A percentile compares a stretch with the other conserved stretches of the same genome.
These are phyloP conservation scores for Talaromyces adpressus DNA, from an alignment of 495 filamentous ascomycete genomes.

Conservation along the genomic window DNA sequence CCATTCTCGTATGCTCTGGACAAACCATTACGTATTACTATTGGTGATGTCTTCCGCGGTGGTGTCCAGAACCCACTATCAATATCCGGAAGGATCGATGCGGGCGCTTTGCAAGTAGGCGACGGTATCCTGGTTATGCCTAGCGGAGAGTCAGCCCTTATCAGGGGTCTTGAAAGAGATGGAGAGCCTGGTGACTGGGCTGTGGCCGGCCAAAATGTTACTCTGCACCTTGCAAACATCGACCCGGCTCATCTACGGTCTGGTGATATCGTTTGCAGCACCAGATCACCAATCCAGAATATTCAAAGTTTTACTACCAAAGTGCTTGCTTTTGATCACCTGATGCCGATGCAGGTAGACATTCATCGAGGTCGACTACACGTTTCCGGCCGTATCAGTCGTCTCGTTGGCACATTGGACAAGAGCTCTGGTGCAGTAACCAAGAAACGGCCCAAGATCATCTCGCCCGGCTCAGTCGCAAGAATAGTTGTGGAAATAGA, in stretches of 20 bases:
- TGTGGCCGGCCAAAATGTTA: slow-evolving; percentile 87
- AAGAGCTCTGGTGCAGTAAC: slow-evolving; percentile 58
- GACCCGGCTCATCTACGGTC: slow-evolving; percentile 72
- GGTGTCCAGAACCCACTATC: slow-evolving; percentile 66
- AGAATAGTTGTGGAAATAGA: slow-evolving; percentile 67
- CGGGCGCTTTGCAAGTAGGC: slow-evolving; percentile 75
- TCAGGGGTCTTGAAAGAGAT: slow-evolving; percentile 74
- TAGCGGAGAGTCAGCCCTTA: slow-evolving; percentile 64
- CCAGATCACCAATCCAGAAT: slow-evolving; percentile 57
- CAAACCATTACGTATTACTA: slow-evolving; percentile 77
- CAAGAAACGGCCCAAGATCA: slow-evolving; percentile 80
- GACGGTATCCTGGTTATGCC: slow-evolving; percentile 76
- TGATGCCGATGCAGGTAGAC: slow-evolving; percentile 84
- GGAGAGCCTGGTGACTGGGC: slow-evolving; percentile 74
- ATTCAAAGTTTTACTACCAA: slow-evolving; percentile 69
- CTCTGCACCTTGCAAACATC: slow-evolving; percentile 77
- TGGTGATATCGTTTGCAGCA: slow-evolving; percentile 78
- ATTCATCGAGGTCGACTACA: slow-evolving; percentile 81
- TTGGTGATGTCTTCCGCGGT: slow-evolving; percentile 77
- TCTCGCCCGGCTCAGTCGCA: slow-evolving; percentile 64
- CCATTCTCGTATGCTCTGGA: slow-evolving; percentile 61
- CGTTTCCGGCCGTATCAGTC: slow-evolving; percentile 63
- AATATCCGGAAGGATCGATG: slow-evolving; percentile 78
- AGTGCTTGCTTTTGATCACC: slow-evolving; percentile 78
- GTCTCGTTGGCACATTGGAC: slow-evolving; percentile 65